Percentiles rank a stretch among this genome's conserved stretches.
Conservation (phyloP, 306 rosid genomes). For the Sechiopsis laciniata region DNA sequence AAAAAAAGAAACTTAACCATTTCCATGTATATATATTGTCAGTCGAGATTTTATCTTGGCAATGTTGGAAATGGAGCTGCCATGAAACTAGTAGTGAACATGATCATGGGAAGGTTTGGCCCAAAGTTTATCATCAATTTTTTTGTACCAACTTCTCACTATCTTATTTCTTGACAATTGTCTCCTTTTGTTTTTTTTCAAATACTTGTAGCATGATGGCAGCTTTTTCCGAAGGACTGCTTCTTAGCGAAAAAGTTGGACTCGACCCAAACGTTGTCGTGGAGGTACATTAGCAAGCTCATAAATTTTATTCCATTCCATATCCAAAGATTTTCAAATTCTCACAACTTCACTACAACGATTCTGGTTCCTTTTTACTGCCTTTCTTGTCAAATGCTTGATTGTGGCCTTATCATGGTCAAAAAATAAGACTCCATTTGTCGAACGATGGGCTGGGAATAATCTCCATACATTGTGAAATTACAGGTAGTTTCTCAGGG, state of each 20-base stretch:
- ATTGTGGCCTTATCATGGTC: neutral
- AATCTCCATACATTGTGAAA: constrained; percentile 10
- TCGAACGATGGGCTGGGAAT: neutral
- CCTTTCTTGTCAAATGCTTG: neutral
- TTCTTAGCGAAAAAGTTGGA: constrained; percentile 81
- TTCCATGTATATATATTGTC: constrained; percentile 14
- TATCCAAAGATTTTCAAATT: neutral
- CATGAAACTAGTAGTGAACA: constrained; percentile 91
- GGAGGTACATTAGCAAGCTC: constrained; percentile 45
- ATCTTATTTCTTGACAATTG: constrained; percentile 5
- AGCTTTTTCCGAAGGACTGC: constrained; percentile 90
- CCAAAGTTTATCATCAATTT: neutral
- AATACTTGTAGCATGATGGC: constrained; percentile 81
- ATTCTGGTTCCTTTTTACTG: neutral
- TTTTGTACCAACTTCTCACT: neutral
- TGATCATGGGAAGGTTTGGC: constrained; percentile 94
- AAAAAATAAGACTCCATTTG: neutral
- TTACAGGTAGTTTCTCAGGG: constrained; percentile 91
- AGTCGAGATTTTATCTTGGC: constrained; percentile 90
- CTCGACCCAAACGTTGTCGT: constrained; percentile 72
- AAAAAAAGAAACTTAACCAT: too few relatives aligned
- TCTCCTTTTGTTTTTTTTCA: constrained; percentile 18
- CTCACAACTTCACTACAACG: neutral
- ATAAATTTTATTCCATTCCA: neutral
- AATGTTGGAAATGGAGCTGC: constrained; percentile 97